These are phyloP conservation scores for Trifolium fragiferum DNA, from an alignment of 306 rosid genomes.

Conservation along the genomic window DNA sequence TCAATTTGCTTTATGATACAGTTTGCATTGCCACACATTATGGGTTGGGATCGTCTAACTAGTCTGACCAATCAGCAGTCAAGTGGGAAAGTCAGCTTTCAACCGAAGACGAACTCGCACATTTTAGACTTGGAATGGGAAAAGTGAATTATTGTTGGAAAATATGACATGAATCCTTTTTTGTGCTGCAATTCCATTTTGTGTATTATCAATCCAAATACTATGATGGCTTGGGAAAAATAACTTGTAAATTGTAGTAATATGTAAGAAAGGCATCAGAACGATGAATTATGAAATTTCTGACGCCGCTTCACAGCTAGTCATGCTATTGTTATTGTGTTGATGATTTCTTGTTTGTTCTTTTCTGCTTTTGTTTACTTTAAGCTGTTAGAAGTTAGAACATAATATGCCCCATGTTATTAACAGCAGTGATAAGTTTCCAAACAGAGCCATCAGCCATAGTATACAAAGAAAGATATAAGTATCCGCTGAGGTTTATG, in stretches of 20 bases:
- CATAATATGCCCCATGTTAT: not conserved
- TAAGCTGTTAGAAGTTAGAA: constrained; percentile 31
- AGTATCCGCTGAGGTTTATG: no score
- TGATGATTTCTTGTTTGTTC: not conserved
- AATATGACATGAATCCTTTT: constrained; percentile 41
- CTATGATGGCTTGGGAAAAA: constrained; percentile 33
- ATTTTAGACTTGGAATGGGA: constrained; percentile 76
- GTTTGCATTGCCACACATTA: constrained; percentile 89
- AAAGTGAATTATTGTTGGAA: constrained; percentile 51
- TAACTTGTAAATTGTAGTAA: constrained; percentile 40
- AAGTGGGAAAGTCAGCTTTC: constrained; percentile 33
- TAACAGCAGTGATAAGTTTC: no score
- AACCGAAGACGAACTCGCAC: constrained; percentile 46
- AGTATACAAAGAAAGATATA: no score
- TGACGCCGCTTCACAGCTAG: constrained; percentile 6
- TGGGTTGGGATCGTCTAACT: constrained; percentile 85
- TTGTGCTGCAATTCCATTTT: constrained; percentile 34
- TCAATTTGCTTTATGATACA: constrained; percentile 43
- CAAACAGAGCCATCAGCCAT: no score
- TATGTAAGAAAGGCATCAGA: constrained; percentile 18
- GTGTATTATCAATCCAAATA: constrained; percentile 34
- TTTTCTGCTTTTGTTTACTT: constrained; percentile 21
- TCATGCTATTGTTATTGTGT: constrained; percentile 9
- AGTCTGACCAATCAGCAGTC: constrained; percentile 38
- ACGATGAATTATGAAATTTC: constrained; percentile 28